Evolutionary conservation across 2,329 filamentous ascomycete genomes (phyloP).

Genomic region (Aspergillus sp.): DNA sequence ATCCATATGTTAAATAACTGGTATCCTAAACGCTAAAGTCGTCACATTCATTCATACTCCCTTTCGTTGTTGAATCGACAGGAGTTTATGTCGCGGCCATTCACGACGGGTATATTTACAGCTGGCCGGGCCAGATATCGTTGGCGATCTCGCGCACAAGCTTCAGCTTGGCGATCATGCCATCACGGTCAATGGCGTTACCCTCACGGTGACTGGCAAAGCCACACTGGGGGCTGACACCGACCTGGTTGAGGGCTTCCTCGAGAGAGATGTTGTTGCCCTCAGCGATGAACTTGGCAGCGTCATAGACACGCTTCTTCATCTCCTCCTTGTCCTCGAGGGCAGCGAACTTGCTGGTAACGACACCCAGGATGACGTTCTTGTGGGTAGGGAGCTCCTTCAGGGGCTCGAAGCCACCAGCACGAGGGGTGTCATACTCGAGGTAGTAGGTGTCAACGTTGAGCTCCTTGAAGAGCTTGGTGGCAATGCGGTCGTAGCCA

Average conservation of each 20-base stretch:
- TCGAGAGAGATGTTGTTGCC: constrained; percentile 65
- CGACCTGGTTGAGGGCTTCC: constrained; percentile 68
- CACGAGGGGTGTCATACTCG: constrained; percentile 67
- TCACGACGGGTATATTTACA: constrained; percentile 31
- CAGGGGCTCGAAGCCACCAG: constrained; percentile 67
- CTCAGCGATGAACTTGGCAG: constrained; percentile 69
- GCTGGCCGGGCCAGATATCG: constrained; percentile 66
- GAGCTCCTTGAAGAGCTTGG: constrained; percentile 65
- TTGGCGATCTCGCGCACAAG: constrained; percentile 72
- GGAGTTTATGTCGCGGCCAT: constrained; percentile 14
- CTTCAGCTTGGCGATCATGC: constrained; percentile 72
- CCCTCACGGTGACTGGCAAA: constrained; percentile 75
- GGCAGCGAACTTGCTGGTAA: constrained; percentile 64
- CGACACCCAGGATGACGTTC: constrained; percentile 64
- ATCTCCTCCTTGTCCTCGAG: constrained; percentile 66
- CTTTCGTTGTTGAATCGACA: constrained; percentile 7
- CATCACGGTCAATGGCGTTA: constrained; percentile 67
- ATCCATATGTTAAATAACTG: constrained; percentile 10
- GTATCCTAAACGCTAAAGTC: constrained; percentile 7
- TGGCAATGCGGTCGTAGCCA: constrained; percentile 66
- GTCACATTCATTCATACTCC: constrained; percentile 9
- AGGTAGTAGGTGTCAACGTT: constrained; percentile 69
- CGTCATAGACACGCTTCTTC: constrained; percentile 60
- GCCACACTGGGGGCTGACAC: constrained; percentile 71
- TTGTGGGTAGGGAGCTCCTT: constrained; percentile 62